Evolutionary conservation across 768 basidiomycete genomes (phyloP).

Genomic region (Dioszegia aurantiaca): DNA sequence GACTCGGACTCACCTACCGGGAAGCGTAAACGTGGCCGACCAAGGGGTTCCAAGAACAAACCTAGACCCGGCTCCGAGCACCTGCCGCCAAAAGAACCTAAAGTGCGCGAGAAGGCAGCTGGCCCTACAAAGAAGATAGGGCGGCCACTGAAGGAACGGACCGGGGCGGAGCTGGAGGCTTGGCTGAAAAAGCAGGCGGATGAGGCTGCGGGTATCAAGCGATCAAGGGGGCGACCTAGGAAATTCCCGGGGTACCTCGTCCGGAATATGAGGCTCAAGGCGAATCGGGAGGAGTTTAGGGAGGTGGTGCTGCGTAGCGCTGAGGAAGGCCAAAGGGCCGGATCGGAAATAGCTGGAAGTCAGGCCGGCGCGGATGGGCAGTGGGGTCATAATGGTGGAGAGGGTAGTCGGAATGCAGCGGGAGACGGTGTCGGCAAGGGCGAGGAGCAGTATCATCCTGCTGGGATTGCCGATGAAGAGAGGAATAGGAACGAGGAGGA

Average conservation of each 20-base stretch:
- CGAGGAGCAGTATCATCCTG: not conserved
- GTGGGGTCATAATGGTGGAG: too few relatives aligned
- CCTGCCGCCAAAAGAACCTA: slow-evolving; percentile 5
- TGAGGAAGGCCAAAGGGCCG: too few relatives aligned
- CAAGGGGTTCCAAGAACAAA: slow-evolving; percentile 82
- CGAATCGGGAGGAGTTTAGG: slow-evolving; percentile 36
- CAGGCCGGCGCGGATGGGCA: too few relatives aligned
- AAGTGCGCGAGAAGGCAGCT: slow-evolving; percentile 9
- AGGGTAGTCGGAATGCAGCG: not conserved
- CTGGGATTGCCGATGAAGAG: too few relatives aligned
- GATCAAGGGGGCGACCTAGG: slow-evolving; percentile 36
- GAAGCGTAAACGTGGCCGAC: slow-evolving; percentile 71
- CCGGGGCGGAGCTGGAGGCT: slow-evolving; percentile 35
- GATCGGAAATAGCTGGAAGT: too few relatives aligned
- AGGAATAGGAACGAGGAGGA: slow-evolving; percentile 7
- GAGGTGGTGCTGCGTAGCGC: slow-evolving; percentile 23
- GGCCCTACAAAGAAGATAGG: slow-evolving; percentile 28
- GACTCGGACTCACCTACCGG: slow-evolving; percentile 40
- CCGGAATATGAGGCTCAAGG: slow-evolving; percentile 44
- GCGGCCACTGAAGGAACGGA: slow-evolving; percentile 38
- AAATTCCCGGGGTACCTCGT: slow-evolving; percentile 46
- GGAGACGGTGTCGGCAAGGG: not conserved
- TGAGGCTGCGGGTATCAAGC: slow-evolving; percentile 28
- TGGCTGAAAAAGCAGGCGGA: slow-evolving; percentile 26
- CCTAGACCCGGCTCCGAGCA: slow-evolving; percentile 9